phyloP scores from a whole-genome alignment of 139 green algal genomes.

The Coelastrella sp. region DNA sequence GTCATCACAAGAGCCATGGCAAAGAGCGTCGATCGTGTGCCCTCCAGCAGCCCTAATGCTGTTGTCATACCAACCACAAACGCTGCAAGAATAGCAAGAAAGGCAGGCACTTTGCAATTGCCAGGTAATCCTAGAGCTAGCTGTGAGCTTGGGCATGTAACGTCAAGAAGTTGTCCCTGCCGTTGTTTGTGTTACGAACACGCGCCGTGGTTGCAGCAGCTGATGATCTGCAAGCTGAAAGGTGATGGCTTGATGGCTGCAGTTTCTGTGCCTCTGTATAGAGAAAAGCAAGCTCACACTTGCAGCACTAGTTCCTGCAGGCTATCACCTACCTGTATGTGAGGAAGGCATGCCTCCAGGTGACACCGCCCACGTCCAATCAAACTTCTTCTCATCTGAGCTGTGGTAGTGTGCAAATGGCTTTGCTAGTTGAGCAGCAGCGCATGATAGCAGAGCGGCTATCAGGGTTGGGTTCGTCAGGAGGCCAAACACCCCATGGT shows the following conservation, averaged over 20 bases:
- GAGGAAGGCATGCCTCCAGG: conserved; percentile 76
- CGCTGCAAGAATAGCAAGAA: conserved; percentile 29
- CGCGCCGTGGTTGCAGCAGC: too few relatives aligned
- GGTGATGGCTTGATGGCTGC: too few relatives aligned
- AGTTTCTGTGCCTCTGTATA: too few relatives aligned
- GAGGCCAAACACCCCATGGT: neutral
- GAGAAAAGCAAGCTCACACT: too few relatives aligned
- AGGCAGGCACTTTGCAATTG: neutral
- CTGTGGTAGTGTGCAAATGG: neutral
- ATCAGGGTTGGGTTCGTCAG: conserved; percentile 63
- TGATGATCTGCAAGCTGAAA: too few relatives aligned
- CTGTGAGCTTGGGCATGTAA: too few relatives aligned
- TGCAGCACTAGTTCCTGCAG: too few relatives aligned
- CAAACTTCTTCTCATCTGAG: neutral
- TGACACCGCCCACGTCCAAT: conserved; percentile 7
- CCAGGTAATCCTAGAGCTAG: too few relatives aligned
- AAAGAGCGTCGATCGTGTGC: conserved; percentile 73
- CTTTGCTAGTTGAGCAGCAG: conserved; percentile 68
- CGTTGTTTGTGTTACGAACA: too few relatives aligned
- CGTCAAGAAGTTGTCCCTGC: too few relatives aligned
- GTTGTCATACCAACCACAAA: conserved; percentile 80
- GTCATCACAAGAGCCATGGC: conserved; percentile 77
- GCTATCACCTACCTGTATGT: conserved; percentile 63
- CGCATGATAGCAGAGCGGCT: conserved; percentile 77
- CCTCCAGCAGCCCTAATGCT: conserved; percentile 70